phyloP scores from a whole-genome alignment of 169 alveolate genomes.

The Plasmodium falciparum region DNA sequence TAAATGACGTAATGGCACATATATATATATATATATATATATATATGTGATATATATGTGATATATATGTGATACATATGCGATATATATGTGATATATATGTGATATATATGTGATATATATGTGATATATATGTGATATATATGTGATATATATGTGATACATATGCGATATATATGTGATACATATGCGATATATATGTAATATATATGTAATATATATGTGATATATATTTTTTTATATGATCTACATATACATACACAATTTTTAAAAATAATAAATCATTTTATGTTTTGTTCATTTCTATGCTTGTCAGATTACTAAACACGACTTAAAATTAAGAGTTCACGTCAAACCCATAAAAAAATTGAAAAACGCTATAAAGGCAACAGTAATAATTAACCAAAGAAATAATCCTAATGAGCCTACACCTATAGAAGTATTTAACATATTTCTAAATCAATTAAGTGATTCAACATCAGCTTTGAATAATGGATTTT shows the following conservation, averaged over 20 bases:
- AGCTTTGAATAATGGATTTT: slow-evolving; percentile 51
- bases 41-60: not conserved
- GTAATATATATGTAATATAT: too few species aligned
- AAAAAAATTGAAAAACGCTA: slow-evolving; percentile 48
- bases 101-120: too few species aligned
- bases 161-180: not conserved
- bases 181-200: too few species aligned
- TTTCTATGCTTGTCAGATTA: slow-evolving; percentile 19
- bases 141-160: not conserved
- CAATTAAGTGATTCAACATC: slow-evolving; percentile 65
- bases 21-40: not conserved
- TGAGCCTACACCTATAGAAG: slow-evolving; percentile 69
- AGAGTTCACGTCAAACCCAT: slow-evolving; percentile 61
- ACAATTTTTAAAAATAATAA: too few species aligned
- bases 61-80: too few species aligned
- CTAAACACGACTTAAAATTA: slow-evolving; percentile 29
- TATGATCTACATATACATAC: not conserved
- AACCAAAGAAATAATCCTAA: slow-evolving; percentile 27
- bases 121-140: too few species aligned
- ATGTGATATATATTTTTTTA: not conserved
- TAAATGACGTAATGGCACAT: slow-evolving; percentile 23
- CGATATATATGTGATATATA: too few species aligned
- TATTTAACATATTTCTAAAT: slow-evolving; percentile 50
- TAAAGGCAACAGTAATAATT: slow-evolving; percentile 53
- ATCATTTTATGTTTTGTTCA: not conserved